Evolutionary conservation across 2,329 filamentous ascomycete genomes (phyloP).

Genomic region (Fusarium anguioides): DNA sequence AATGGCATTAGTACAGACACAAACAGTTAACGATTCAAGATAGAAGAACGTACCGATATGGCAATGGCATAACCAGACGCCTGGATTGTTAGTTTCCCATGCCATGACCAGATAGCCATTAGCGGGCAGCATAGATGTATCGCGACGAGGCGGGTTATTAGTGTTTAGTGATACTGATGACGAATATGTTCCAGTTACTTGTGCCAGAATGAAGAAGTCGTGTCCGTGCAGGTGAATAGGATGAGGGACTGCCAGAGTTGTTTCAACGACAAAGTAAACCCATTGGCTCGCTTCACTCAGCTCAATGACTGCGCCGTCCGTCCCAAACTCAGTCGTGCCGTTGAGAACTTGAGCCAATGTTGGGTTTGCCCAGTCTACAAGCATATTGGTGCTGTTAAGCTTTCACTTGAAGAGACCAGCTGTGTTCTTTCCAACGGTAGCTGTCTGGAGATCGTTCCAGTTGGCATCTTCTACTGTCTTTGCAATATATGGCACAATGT

Average conservation of each 20-base stretch:
- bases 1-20: background rate
- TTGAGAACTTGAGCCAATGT: slow-evolving; percentile 11
- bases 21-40: background rate
- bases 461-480: slow-evolving; percentile 48
- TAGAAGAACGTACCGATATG: slow-evolving; percentile 50
- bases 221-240: slow-evolving; percentile 54
- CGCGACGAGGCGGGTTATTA: slow-evolving; percentile 62
- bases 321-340: background rate
- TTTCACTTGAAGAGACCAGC: slow-evolving; percentile 16
- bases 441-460: slow-evolving; percentile 29
- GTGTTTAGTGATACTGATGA: slow-evolving; percentile 16
- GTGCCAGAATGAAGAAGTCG: slow-evolving; percentile 47
- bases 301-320: slow-evolving; percentile 41
- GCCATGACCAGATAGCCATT: slow-evolving; percentile 61
- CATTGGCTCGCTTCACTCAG: slow-evolving; percentile 43
- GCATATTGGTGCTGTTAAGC: slow-evolving; percentile 16
- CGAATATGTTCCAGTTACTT: slow-evolving; percentile 32
- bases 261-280: slow-evolving; percentile 48
- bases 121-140: slow-evolving; percentile 60
- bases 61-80: slow-evolving; percentile 62
- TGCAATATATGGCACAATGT: slow-evolving; percentile 50
- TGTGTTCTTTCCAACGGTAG: slow-evolving; percentile 5
- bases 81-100: slow-evolving; percentile 62
- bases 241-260: slow-evolving; percentile 41
- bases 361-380: slow-evolving; percentile 13